A percentile compares a stretch with the other conserved stretches of the same genome.
Conservation (phyloP, 129 eudicot species). For the Lonicera japonica region DNA sequence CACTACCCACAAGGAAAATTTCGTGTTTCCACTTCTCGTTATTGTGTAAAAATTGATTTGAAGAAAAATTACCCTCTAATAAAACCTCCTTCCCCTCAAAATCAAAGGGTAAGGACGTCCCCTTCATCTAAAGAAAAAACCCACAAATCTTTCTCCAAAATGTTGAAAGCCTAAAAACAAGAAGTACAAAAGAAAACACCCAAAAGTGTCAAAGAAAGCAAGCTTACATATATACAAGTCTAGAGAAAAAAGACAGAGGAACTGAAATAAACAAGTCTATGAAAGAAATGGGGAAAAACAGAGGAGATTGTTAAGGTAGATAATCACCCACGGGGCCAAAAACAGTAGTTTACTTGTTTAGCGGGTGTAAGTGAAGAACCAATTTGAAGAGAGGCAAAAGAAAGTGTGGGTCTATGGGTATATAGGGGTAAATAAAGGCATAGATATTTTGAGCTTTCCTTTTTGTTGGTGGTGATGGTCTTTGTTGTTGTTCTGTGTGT, state of each 20-base stretch:
- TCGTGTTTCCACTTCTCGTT: conserved; percentile 1
- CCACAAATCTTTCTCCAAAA: conserved; percentile 21
- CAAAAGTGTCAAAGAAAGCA: not conserved
- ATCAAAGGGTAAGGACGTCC: conserved; percentile 92
- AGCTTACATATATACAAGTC: not conserved
- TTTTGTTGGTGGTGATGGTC: not conserved
- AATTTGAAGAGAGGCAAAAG: not conserved
- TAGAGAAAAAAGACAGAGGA: not conserved
- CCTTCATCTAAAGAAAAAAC: conserved; percentile 37
- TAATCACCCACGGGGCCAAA: not conserved
- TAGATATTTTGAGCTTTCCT: not conserved
- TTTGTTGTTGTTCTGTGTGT: conserved; percentile 4
- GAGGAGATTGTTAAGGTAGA: conserved; percentile 1
- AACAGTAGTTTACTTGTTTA: too few species aligned
- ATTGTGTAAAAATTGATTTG: conserved; percentile 26
- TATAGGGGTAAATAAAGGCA: not conserved
- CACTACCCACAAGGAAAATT: conserved; percentile 22
- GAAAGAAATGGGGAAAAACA: not conserved
- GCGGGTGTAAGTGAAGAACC: too few species aligned
- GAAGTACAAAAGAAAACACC: not conserved
- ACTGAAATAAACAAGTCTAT: not conserved
- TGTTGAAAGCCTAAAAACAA: not conserved
- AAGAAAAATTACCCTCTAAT: conserved; percentile 28
- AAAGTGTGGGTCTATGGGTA: not conserved
- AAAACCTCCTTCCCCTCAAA: conserved; percentile 78